Percentiles rank a stretch among this genome's conserved stretches.
Evolutionary conservation across 208 protist species (phyloP).

Genomic region (Balamuthia mandrillaris): DNA sequence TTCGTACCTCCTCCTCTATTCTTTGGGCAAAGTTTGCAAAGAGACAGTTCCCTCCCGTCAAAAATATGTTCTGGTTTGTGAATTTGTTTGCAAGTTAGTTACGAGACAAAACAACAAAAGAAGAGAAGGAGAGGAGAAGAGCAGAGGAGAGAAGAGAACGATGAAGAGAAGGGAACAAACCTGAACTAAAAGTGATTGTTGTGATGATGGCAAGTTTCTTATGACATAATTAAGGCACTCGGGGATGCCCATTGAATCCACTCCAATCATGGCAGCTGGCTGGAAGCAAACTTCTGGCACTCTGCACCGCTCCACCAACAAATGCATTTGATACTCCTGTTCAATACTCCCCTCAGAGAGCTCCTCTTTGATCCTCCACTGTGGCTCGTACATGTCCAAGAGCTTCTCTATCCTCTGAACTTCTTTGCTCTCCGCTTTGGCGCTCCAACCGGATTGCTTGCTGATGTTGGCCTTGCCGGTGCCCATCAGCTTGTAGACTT

Average conservation of each 20-base stretch:
- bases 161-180: neutral
- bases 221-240: neutral
- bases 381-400: neutral
- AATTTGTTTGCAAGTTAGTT: neutral
- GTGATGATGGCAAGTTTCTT: neutral
- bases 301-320: neutral
- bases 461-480: neutral
- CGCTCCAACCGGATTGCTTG: neutral
- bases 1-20: no score
- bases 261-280: neutral
- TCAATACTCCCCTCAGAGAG: neutral
- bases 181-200: neutral
- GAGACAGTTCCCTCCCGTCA: neutral
- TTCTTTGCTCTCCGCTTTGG: neutral
- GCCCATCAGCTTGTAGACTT: neutral
- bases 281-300: conserved; percentile 15
- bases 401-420: neutral
- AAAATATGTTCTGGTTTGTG: neutral
- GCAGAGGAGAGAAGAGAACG: no score
- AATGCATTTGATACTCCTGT: neutral
- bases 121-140: no score
- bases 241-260: conserved; percentile 9
- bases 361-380: neutral
- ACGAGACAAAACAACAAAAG: neutral
- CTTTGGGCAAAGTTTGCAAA: neutral